phyloP scores from a whole-genome alignment of 139 green algal genomes.

The Chlorella sp. region DNA sequence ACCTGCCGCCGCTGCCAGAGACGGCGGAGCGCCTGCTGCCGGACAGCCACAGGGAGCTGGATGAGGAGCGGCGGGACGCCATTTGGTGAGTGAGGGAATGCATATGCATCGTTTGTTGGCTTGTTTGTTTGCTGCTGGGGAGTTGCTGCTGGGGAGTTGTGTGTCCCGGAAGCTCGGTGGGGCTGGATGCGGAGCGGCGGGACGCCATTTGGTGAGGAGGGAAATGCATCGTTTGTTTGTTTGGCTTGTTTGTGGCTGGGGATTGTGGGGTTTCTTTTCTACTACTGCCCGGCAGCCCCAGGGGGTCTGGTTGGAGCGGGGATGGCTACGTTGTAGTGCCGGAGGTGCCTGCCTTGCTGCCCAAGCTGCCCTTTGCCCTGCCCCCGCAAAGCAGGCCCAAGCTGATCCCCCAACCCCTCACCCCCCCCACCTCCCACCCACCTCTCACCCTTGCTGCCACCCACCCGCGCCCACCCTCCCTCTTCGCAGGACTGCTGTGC shows the following conservation, averaged over 20 bases:
- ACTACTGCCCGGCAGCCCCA: no score
- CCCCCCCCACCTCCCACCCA: neutral
- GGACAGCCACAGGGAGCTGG: conserved; percentile 56
- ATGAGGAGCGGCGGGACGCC: conserved; percentile 62
- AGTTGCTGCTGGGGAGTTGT: neutral
- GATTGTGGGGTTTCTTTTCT: no score
- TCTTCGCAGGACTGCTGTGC: conserved; percentile 61
- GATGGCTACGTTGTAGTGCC: no score
- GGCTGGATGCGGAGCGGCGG: conserved; percentile 64
- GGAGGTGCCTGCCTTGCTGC: no score
- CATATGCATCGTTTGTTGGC: neutral
- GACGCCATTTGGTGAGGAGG: conserved; percentile 41
- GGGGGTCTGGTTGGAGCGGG: no score
- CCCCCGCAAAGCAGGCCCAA: no score
- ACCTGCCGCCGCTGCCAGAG: conserved; percentile 48
- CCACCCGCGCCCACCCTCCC: neutral
- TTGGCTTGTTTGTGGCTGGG: no score
- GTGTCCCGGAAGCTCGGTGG: conserved; percentile 33
- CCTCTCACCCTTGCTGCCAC: neutral
- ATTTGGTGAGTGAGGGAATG: conserved; percentile 19
- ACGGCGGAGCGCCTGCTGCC: conserved; percentile 73
- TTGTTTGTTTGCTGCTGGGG: no score
- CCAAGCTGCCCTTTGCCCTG: no score
- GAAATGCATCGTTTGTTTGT: neutral
- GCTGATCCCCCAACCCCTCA: no score